phyloP scores from a whole-genome alignment of 2,329 filamentous ascomycete species.

The Penicillium sp. region DNA sequence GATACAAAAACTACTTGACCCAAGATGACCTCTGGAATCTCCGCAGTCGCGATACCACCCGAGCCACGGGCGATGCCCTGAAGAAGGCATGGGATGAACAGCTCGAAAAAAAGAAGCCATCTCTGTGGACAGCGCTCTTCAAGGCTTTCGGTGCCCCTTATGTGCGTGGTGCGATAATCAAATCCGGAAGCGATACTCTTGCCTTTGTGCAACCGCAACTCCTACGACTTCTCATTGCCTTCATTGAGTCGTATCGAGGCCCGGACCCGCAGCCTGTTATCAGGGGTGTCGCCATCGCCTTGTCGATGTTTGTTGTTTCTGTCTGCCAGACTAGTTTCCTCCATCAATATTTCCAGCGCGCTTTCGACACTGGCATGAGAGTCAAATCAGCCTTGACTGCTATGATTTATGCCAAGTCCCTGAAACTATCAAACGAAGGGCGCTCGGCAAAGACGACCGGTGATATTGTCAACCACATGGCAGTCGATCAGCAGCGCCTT shows the following conservation, averaged over 20 bases:
- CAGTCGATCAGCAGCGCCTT: slow-evolving; percentile 91
- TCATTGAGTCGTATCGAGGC: slow-evolving; percentile 72
- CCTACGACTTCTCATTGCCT: slow-evolving; percentile 77
- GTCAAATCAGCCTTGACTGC: slow-evolving; percentile 89
- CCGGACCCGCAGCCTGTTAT: slow-evolving; percentile 71
- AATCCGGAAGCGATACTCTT: slow-evolving; percentile 80
- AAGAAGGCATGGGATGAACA: slow-evolving; percentile 75
- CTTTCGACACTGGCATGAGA: slow-evolving; percentile 94
- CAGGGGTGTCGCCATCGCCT: slow-evolving; percentile 79
- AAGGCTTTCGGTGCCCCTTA: slow-evolving; percentile 84
- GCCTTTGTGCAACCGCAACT: slow-evolving; percentile 91
- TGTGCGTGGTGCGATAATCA: slow-evolving; percentile 77
- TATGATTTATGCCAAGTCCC: slow-evolving; percentile 87
- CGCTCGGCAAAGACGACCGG: slow-evolving; percentile 85
- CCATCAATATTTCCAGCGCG: slow-evolving; percentile 95
- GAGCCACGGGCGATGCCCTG: slow-evolving; percentile 68
- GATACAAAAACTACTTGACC: slow-evolving; percentile 87
- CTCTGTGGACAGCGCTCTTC: slow-evolving; percentile 82
- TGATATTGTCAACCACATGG: slow-evolving; percentile 99
- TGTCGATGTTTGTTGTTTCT: slow-evolving; percentile 89
- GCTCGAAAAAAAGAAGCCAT: slow-evolving; percentile 71
- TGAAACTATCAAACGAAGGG: slow-evolving; percentile 90
- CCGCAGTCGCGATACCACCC: slow-evolving; percentile 75
- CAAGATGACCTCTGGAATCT: slow-evolving; percentile 96
- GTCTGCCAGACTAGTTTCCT: slow-evolving; percentile 83